phyloP scores from a whole-genome alignment of 495 filamentous ascomycete species.

The Neurospora discreta region DNA sequence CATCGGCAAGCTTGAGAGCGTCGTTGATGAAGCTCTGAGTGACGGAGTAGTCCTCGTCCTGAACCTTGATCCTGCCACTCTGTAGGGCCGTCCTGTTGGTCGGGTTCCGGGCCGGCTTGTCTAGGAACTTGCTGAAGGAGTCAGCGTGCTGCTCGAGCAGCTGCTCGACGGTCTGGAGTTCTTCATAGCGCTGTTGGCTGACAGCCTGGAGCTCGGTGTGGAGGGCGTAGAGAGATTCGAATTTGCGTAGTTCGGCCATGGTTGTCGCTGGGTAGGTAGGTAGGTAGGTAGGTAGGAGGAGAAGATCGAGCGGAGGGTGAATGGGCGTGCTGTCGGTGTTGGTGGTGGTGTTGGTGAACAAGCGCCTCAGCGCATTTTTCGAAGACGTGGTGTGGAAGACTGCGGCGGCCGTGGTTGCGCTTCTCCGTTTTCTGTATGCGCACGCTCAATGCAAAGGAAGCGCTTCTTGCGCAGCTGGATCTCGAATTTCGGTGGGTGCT shows the following conservation, averaged over 20 bases:
- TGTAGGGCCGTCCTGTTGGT: slow-evolving; percentile 43
- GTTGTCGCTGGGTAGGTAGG: slow-evolving; percentile 7
- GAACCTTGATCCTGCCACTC: slow-evolving; percentile 54
- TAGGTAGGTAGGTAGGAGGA: slow-evolving; percentile 10
- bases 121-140: slow-evolving; percentile 66
- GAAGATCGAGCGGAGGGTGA: neutral
- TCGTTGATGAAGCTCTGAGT: slow-evolving; percentile 80
- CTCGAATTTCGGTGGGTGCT: neutral
- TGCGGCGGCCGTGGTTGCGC: neutral
- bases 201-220: slow-evolving; percentile 67
- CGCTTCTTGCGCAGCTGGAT: neutral
- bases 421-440: neutral
- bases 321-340: neutral
- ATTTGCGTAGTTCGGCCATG: slow-evolving; percentile 55
- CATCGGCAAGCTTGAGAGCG: slow-evolving; percentile 69
- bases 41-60: slow-evolving; percentile 63
- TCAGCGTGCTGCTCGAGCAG: slow-evolving; percentile 58
- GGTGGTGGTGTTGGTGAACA: neutral
- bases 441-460: neutral
- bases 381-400: neutral
- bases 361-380: slow-evolving; percentile 12
- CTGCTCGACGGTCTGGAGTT: slow-evolving; percentile 49
- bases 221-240: slow-evolving; percentile 62
- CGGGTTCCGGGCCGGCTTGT: slow-evolving; percentile 61
- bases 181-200: slow-evolving; percentile 47